phyloP scores from a whole-genome alignment of 2,329 filamentous ascomycete genomes.

The Fonsecaea erecta region DNA sequence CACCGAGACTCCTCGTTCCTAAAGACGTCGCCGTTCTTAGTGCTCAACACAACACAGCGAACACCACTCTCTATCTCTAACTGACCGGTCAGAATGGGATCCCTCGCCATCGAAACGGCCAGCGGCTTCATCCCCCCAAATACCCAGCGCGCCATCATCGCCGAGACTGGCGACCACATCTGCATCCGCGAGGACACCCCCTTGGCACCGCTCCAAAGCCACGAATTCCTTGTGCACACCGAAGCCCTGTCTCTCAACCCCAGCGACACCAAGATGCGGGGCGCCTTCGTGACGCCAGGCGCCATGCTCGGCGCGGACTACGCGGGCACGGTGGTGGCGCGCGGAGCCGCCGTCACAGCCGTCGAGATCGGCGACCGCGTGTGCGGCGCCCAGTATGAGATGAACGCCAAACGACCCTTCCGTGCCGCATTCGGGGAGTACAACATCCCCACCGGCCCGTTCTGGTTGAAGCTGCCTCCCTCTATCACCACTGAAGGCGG shows the following conservation, averaged over 20 bases:
- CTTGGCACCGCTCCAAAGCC: conserved; percentile 11
- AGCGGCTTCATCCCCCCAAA: background rate
- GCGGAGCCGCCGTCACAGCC: conserved; percentile 22
- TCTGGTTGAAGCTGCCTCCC: conserved; percentile 25
- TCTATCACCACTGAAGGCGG: conserved; percentile 16
- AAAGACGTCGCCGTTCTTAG: background rate
- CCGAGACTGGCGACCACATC: background rate
- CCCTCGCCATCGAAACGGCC: background rate
- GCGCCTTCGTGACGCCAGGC: conserved; percentile 31
- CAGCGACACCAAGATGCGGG: conserved; percentile 38
- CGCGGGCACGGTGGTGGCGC: conserved; percentile 27
- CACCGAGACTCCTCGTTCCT: background rate
- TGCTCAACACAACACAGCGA: no score
- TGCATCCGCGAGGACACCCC: conserved; percentile 16
- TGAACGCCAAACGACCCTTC: conserved; percentile 26
- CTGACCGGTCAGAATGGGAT: background rate
- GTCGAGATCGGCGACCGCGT: conserved; percentile 28
- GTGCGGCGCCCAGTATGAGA: conserved; percentile 28
- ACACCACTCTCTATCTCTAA: background rate
- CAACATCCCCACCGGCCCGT: conserved; percentile 13
- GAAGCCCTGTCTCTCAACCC: conserved; percentile 38
- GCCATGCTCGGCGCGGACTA: conserved; percentile 18
- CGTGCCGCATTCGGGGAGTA: conserved; percentile 31
- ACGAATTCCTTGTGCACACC: conserved; percentile 30
- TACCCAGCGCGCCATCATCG: background rate